A percentile compares a stretch with the other conserved stretches of the same genome.
phyloP scores from a whole-genome alignment of 2,329 filamentous ascomycete genomes.

The Dryadomyces sulphureus region DNA sequence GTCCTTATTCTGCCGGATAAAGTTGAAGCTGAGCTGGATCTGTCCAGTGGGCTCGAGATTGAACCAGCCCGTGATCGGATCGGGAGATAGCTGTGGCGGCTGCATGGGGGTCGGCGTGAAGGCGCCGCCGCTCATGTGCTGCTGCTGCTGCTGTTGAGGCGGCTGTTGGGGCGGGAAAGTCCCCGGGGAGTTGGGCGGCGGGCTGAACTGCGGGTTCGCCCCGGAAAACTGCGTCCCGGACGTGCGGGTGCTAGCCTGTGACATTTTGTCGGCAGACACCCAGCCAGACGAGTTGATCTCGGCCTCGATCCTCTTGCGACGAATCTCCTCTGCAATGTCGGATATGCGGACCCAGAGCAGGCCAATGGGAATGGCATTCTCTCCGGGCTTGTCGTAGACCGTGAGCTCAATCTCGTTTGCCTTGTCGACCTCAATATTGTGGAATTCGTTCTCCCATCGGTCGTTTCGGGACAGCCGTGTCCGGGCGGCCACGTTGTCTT shows the following conservation, averaged over 20 bases:
- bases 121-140: conserved; percentile 8
- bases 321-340: conserved; percentile 94
- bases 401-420: conserved; percentile 97
- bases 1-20: conserved; percentile 80
- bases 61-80: conserved; percentile 86
- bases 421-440: conserved; percentile 91
- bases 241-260: conserved; percentile 30
- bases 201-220: conserved; percentile 29
- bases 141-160: conserved; percentile 10
- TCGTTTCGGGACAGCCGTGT: conserved; percentile 78
- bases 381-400: conserved; percentile 88
- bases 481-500: conserved; percentile 79
- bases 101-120: conserved; percentile 16
- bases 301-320: conserved; percentile 90
- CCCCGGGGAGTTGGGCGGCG: conserved; percentile 27
- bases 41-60: conserved; percentile 87
- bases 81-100: conserved; percentile 34
- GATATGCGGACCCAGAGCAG: conserved; percentile 95
- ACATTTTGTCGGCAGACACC: conserved; percentile 94
- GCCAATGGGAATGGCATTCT: conserved; percentile 82
- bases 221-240: conserved; percentile 44
- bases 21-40: conserved; percentile 82
- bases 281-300: conserved; percentile 90
- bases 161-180: conserved; percentile 10
- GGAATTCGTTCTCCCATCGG: conserved; percentile 80